Conservation (phyloP, 108 stramenopile genomes). For the Fistulifera solaris region DNA sequence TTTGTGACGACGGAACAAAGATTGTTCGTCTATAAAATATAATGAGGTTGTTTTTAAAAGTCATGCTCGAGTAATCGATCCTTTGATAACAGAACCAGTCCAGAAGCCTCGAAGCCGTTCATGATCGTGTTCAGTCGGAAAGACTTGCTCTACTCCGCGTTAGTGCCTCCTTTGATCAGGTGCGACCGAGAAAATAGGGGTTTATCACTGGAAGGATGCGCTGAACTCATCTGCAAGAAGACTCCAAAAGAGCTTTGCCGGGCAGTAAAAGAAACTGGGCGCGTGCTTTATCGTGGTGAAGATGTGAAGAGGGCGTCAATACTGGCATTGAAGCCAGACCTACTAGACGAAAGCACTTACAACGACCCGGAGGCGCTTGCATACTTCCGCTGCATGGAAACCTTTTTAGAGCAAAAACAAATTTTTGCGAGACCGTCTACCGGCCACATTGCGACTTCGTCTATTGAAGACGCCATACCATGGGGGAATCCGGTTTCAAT, state of each 20-base stretch:
- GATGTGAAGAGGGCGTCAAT: neutral
- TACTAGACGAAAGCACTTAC: neutral
- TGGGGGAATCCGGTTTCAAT: neutral
- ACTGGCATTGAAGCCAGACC: neutral
- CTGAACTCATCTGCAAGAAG: too few species aligned
- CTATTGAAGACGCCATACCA: neutral
- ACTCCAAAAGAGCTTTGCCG: neutral
- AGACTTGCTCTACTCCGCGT: too few species aligned
- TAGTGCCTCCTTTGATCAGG: too few species aligned
- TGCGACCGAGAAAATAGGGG: too few species aligned
- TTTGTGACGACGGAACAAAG: too few species aligned
- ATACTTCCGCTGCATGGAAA: conserved; percentile 1
- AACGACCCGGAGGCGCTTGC: neutral
- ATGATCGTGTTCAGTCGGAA: too few species aligned
- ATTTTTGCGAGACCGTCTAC: neutral
- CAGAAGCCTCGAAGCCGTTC: too few species aligned
- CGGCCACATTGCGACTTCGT: neutral
- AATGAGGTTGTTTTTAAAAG: too few species aligned
- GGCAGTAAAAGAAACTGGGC: neutral
- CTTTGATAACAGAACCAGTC: too few species aligned
- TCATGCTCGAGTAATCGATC: too few species aligned
- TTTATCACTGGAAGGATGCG: too few species aligned
- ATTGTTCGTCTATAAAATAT: too few species aligned
- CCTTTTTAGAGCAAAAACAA: neutral
- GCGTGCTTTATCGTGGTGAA: neutral